phyloP scores from a whole-genome alignment of 164 flowering plant species.

The Stephania japonica region DNA sequence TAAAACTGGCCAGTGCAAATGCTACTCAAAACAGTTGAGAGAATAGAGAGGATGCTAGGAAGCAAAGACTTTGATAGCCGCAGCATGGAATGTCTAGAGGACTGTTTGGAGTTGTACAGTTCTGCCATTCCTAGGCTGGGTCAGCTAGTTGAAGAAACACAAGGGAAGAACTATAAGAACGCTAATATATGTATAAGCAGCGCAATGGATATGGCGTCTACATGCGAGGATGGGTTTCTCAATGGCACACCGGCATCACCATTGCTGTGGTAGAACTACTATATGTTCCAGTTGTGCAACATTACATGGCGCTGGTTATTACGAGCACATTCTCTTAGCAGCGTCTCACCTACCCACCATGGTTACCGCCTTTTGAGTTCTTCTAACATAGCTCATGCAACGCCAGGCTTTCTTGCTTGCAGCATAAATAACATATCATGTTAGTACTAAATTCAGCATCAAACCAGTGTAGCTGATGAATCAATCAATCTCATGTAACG shows the following conservation, averaged over 20 bases:
- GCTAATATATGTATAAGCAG: conserved; percentile 25
- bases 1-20: conserved; percentile 34
- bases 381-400: neutral
- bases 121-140: conserved; percentile 19
- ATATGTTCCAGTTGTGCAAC: conserved; percentile 30
- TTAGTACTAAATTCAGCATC: too few relatives aligned
- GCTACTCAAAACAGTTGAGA: conserved; percentile 23
- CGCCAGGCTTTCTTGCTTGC: neutral
- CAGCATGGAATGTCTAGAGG: conserved; percentile 17
- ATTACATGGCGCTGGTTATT: conserved; percentile 42
- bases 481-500: too few relatives aligned
- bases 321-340: conserved; percentile 15
- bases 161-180: conserved; percentile 8
- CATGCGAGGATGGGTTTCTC: conserved; percentile 36
- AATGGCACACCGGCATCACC: conserved; percentile 25
- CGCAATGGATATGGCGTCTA: conserved; percentile 28
- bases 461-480: too few relatives aligned
- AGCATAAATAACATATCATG: neutral
- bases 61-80: conserved; percentile 3
- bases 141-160: conserved; percentile 20
- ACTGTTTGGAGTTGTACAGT: conserved; percentile 35
- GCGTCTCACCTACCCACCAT: neutral
- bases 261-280: conserved; percentile 26
- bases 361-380: neutral
- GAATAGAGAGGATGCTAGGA: conserved; percentile 15